Percentiles rank a stretch among this genome's conserved stretches.
These are phyloP conservation scores for Oidium heveae DNA, from an alignment of 2,329 filamentous ascomycete species.

Conservation along the genomic window DNA sequence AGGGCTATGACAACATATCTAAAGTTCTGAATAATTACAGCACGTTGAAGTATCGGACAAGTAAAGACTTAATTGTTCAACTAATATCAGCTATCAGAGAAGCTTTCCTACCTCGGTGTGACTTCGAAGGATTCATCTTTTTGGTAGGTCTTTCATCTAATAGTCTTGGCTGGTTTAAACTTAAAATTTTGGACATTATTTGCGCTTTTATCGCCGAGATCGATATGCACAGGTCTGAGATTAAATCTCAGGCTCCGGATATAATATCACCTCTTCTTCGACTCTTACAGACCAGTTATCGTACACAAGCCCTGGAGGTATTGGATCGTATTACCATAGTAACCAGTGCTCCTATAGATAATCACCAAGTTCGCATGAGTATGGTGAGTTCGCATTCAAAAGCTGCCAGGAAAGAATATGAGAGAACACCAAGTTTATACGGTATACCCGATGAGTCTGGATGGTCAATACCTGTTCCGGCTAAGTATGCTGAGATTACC, in stretches of 20 bases:
- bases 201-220: conserved; percentile 67
- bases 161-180: conserved; percentile 65
- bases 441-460: conserved; percentile 89
- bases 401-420: conserved; percentile 77
- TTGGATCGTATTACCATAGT: conserved; percentile 91
- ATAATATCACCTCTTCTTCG: conserved; percentile 80
- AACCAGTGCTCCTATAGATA: conserved; percentile 75
- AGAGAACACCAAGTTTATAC: conserved; percentile 79
- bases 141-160: conserved; percentile 82
- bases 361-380: conserved; percentile 89
- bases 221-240: conserved; percentile 77
- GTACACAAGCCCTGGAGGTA: conserved; percentile 73
- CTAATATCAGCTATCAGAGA: conserved; percentile 50
- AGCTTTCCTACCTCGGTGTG: conserved; percentile 56
- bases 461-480: conserved; percentile 87
- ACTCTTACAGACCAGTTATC: conserved; percentile 77
- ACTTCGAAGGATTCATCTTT: conserved; percentile 70
- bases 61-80: conserved; percentile 52
- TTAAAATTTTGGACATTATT: conserved; percentile 78
- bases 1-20: conserved; percentile 42
- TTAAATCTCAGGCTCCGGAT: conserved; percentile 77
- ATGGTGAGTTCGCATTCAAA: conserved; percentile 79
- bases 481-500: conserved; percentile 66
- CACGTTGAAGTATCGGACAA: conserved; percentile 35
- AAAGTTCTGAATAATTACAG: conserved; percentile 46